Percentiles rank a stretch among this genome's conserved stretches.
Evolutionary conservation across 495 filamentous ascomycete genomes (phyloP).

Genomic region (Pseudoneurospora amorphoporcata): DNA sequence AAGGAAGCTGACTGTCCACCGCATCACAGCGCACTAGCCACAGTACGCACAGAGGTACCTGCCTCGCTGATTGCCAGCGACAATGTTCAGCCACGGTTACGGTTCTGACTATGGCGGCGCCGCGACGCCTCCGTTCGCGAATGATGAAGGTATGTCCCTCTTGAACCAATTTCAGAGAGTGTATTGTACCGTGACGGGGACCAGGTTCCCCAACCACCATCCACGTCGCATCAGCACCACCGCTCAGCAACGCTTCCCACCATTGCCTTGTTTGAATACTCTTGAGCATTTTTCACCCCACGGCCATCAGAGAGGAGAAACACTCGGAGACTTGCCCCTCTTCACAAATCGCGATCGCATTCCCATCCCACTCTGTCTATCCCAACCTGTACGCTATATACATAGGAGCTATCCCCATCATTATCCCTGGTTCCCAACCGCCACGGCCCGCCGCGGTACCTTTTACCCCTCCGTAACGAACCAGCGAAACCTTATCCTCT

Average conservation of each 20-base stretch:
- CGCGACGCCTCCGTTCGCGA: neutral
- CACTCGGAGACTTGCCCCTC: neutral
- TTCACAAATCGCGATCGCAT: neutral
- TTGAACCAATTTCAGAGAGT: neutral
- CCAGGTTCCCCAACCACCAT: neutral
- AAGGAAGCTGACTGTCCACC: neutral
- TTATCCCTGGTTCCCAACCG: neutral
- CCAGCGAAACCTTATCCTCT: neutral
- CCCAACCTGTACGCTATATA: neutral
- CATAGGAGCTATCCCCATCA: neutral
- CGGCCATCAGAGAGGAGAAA: neutral
- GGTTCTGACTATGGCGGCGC: neutral
- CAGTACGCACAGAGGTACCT: neutral
- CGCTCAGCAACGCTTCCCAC: neutral
- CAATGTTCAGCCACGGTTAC: neutral
- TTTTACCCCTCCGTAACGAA: neutral
- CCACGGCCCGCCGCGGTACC: neutral
- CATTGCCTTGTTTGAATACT: neutral
- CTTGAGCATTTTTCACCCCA: neutral
- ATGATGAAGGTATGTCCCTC: neutral
- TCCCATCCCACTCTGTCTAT: neutral
- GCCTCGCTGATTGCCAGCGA: neutral
- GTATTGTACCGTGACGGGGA: neutral
- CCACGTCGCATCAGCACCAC: neutral
- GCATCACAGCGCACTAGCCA: neutral